phyloP scores from a whole-genome alignment of 352 stramenopile species.

The Globisporangium solare region DNA sequence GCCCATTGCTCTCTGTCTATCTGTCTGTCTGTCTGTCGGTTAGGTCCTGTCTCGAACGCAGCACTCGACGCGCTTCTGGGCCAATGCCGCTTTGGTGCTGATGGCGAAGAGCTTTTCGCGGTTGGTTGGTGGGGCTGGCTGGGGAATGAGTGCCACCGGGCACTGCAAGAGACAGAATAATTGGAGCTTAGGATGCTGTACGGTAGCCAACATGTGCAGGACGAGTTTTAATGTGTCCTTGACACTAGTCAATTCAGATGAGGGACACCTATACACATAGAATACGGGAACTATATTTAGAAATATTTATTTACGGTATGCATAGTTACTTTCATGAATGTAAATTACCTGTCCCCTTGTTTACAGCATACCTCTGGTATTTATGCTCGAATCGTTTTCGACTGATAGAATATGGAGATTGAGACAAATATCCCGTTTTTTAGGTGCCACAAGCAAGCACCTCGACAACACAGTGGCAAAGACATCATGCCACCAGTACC shows the following conservation, averaged over 20 bases:
- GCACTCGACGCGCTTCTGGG: background rate
- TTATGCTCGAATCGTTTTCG: no score
- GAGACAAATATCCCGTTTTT: no score
- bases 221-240: background rate
- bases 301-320: no score
- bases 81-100: conserved; percentile 3
- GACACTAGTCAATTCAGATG: background rate
- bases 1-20: conserved; percentile 22
- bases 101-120: conserved; percentile 8
- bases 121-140: conserved; percentile 15
- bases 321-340: no score
- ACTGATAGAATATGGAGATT: no score
- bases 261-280: conserved; percentile 6
- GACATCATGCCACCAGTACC: no score
- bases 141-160: background rate
- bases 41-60: background rate
- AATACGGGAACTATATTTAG: background rate
- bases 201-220: background rate
- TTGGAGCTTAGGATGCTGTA: background rate
- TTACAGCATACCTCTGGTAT: no score
- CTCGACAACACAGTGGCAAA: no score
- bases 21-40: conserved; percentile 8
- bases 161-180: conserved; percentile 25
- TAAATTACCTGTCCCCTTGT: no score
- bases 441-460: no score